Evolutionary conservation across 225 moss, liverwort and hornwort species (phyloP).

Genomic region (Climacium dendroides): DNA sequence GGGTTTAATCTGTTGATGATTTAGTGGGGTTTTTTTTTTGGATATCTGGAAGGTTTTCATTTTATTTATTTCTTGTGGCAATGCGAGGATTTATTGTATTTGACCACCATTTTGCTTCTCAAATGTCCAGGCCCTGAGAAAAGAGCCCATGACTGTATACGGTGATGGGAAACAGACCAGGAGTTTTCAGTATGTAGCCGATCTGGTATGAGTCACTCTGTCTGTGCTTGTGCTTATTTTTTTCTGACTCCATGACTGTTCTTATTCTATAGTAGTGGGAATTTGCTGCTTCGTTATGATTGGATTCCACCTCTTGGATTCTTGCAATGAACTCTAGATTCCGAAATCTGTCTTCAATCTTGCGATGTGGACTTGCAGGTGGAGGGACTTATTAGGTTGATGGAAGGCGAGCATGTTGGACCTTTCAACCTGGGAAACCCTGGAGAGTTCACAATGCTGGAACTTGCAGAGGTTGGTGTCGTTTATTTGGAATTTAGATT

Average conservation of each 20-base stretch:
- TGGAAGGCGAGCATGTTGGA: constrained; percentile 50
- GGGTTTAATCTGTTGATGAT: neutral
- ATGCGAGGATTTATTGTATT: neutral
- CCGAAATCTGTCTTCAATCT: neutral
- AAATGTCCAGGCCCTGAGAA: constrained; percentile 24
- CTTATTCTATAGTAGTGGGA: neutral
- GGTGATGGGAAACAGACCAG: constrained; percentile 51
- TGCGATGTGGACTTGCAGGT: constrained; percentile 10
- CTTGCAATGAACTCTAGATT: neutral
- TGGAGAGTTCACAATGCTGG: constrained; percentile 48
- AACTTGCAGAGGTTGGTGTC: constrained; percentile 30
- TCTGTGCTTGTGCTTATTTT: neutral
- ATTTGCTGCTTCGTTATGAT: neutral
- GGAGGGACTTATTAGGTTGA: constrained; percentile 36
- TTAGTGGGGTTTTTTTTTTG: neutral
- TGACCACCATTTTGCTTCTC: neutral
- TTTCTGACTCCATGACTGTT: neutral
- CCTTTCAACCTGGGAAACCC: constrained; percentile 49
- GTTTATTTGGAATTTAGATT: neutral
- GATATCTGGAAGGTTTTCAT: too few relatives aligned
- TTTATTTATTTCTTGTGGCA: neutral
- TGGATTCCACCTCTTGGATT: neutral
- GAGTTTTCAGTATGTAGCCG: constrained; percentile 50
- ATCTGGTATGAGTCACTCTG: constrained; percentile 15
- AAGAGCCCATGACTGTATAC: constrained; percentile 48